Conservation (phyloP, 352 stramenopile genomes). For the Plasmopara muralis region DNA sequence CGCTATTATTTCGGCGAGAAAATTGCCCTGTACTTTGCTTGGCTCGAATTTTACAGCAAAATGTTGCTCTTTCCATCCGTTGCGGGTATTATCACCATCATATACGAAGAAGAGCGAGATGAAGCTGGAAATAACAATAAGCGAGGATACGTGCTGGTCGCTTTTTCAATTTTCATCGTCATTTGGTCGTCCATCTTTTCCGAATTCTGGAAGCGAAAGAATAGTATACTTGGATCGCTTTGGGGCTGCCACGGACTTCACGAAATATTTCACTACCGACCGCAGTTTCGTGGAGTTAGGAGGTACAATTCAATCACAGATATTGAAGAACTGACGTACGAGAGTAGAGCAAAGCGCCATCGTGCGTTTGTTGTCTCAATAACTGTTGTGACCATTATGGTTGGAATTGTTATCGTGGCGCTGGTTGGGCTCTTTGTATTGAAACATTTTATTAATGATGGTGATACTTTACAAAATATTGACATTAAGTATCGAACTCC, state of each 20-base stretch:
- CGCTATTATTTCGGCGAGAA: conserved; percentile 89
- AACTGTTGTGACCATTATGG: conserved; percentile 65
- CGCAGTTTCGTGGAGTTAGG: conserved; percentile 79
- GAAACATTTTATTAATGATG: conserved; percentile 69
- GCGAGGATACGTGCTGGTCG: conserved; percentile 66
- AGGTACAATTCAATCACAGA: conserved; percentile 65
- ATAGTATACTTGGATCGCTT: conserved; percentile 69
- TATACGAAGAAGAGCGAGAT: conserved; percentile 42
- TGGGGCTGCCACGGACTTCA: conserved; percentile 82
- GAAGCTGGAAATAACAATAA: conserved; percentile 35
- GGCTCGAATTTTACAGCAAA: conserved; percentile 91
- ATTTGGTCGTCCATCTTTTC: conserved; percentile 85
- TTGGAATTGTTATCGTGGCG: conserved; percentile 62
- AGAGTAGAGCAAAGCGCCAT: conserved; percentile 47
- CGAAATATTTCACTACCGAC: conserved; percentile 60
- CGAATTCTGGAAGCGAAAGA: conserved; percentile 86
- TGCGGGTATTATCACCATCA: conserved; percentile 71
- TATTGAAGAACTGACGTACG: conserved; percentile 57
- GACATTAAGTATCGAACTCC: conserved; percentile 30
- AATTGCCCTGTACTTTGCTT: conserved; percentile 89
- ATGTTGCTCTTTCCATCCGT: conserved; percentile 82
- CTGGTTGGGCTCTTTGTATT: conserved; percentile 63
- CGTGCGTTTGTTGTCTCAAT: conserved; percentile 53
- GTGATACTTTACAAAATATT: conserved; percentile 21
- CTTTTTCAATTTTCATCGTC: conserved; percentile 79